phyloP scores from a whole-genome alignment of 257 asterid genomes.

The Cordia subcordata region DNA sequence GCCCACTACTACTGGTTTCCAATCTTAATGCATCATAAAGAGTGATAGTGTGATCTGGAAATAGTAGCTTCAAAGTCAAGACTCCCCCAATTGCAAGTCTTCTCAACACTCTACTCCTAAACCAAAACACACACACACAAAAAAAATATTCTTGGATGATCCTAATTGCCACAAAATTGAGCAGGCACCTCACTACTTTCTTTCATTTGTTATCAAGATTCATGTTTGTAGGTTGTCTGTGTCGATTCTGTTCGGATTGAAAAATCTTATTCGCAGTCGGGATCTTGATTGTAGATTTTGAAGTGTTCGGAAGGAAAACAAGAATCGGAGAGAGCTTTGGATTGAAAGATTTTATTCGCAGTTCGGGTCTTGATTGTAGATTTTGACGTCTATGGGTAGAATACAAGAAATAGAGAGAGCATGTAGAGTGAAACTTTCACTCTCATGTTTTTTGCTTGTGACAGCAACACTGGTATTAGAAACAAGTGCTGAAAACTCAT shows the following conservation, averaged over 20 bases:
- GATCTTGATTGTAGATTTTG: not conserved
- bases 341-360: not conserved
- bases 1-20: too few species aligned
- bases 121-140: not conserved
- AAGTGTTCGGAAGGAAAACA: too few species aligned
- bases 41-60: conserved; percentile 3
- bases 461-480: conserved; percentile 20
- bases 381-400: too few species aligned
- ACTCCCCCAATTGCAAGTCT: not conserved
- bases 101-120: too few species aligned
- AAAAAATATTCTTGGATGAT: too few species aligned
- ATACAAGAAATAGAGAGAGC: conserved; percentile 38
- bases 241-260: not conserved
- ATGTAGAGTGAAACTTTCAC: not conserved
- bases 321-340: too few species aligned
- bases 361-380: not conserved
- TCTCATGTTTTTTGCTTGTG: conserved; percentile 11
- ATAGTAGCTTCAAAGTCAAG: not conserved
- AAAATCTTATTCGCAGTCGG: not conserved
- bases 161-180: too few species aligned
- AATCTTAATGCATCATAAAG: conserved; percentile 33
- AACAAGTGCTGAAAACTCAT: conserved; percentile 13
- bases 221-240: too few species aligned
- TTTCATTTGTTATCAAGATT: too few species aligned
- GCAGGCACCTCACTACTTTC: too few species aligned